phyloP scores from a whole-genome alignment of 2,329 filamentous ascomycete species.

The Cadophora malorum region DNA sequence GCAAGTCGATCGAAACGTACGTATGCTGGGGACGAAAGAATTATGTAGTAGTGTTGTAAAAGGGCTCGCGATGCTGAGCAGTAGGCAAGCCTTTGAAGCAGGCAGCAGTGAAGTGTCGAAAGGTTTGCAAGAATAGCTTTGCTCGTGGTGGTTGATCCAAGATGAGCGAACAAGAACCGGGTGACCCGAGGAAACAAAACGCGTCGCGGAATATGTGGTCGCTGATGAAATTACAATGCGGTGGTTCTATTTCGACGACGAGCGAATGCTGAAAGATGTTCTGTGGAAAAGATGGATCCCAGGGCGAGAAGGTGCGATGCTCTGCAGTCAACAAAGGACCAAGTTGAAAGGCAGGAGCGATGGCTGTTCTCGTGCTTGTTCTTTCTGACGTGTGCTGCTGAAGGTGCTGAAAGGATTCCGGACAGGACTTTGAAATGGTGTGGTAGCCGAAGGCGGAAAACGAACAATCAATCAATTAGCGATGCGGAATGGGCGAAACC shows the following conservation, averaged over 20 bases:
- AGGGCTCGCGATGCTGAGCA: conserved; percentile 35
- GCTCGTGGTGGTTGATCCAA: conserved; percentile 36
- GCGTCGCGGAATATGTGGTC: conserved; percentile 38
- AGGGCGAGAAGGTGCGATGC: conserved; percentile 35
- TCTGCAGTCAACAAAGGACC: conserved; percentile 42
- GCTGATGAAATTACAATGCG: conserved; percentile 38
- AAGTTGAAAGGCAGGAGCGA: conserved; percentile 34
- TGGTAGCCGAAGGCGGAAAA: conserved; percentile 19
- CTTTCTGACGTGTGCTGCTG: not conserved
- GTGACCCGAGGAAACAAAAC: conserved; percentile 37
- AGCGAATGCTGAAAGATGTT: conserved; percentile 17
- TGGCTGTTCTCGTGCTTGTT: not conserved
- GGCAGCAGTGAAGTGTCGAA: conserved; percentile 37
- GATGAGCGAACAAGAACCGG: conserved; percentile 37
- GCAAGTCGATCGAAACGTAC: conserved; percentile 39
- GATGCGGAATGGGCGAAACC: conserved; percentile 2
- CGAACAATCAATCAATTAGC: conserved; percentile 14
- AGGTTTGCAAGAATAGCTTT: conserved; percentile 39
- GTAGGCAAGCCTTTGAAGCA: conserved; percentile 42
- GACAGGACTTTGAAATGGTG: conserved; percentile 20
- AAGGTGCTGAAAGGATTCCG: conserved; percentile 7
- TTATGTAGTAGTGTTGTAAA: conserved; percentile 39
- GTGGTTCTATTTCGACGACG: conserved; percentile 25
- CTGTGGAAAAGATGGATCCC: conserved; percentile 15
- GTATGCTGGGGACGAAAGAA: conserved; percentile 37